Percentiles rank a stretch among this genome's conserved stretches.
These are phyloP conservation scores for Clonostachys byssicola DNA, from an alignment of 2,329 filamentous ascomycete genomes.

Conservation along the genomic window DNA sequence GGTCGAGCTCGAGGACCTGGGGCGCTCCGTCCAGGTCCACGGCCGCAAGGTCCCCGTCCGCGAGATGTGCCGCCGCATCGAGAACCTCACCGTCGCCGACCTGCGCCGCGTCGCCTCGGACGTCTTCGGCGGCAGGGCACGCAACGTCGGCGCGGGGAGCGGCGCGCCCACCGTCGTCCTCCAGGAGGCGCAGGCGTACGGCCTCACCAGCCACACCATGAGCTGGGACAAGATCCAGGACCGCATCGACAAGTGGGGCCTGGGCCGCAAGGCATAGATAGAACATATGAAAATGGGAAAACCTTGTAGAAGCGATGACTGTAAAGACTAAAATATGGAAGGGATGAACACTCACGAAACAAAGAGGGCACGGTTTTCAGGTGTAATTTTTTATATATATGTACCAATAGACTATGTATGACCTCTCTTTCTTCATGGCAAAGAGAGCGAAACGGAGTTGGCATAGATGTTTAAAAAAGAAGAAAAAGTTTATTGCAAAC, in stretches of 20 bases:
- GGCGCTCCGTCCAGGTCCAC: constrained; percentile 94
- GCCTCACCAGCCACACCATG: constrained; percentile 63
- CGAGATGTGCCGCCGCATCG: constrained; percentile 90
- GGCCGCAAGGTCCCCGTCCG: constrained; percentile 85
- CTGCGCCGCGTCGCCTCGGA: constrained; percentile 74
- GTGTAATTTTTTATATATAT: too few species aligned
- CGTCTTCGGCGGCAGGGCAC: constrained; percentile 73
- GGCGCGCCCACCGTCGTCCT: constrained; percentile 92
- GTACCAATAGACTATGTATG: too few species aligned
- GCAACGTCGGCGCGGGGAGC: constrained; percentile 72
- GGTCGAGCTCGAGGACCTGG: constrained; percentile 95
- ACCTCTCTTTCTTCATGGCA: too few species aligned
- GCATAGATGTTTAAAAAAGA: too few species aligned
- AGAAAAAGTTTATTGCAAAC: too few species aligned
- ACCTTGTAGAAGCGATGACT: too few species aligned
- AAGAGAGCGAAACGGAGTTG: too few species aligned
- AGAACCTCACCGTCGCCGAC: constrained; percentile 74
- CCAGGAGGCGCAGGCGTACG: constrained; percentile 80
- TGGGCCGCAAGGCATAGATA: constrained; percentile 37
- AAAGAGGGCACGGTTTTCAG: too few species aligned
- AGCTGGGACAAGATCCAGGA: constrained; percentile 89
- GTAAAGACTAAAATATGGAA: too few species aligned
- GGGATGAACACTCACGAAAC: too few species aligned
- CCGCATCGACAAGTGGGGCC: constrained; percentile 75
- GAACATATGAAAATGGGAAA: neutral